Conservation (phyloP, 2,329 filamentous ascomycete genomes). For the Gnomoniopsis sp. region DNA sequence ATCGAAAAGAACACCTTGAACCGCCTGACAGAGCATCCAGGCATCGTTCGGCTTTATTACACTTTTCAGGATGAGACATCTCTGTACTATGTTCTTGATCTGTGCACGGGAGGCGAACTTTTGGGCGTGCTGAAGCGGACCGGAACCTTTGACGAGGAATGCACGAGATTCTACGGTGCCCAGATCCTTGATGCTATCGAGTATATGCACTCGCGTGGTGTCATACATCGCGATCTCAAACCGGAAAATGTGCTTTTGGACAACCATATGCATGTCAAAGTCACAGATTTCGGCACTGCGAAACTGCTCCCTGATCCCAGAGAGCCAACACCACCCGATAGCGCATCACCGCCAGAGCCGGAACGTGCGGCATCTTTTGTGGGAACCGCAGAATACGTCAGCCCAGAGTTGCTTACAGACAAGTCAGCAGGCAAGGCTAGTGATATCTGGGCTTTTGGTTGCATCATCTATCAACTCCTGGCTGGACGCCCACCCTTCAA, state of each 20-base stretch:
- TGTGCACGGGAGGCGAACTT: constrained; percentile 89
- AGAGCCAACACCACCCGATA: constrained; percentile 35
- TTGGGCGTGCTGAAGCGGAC: constrained; percentile 92
- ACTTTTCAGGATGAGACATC: constrained; percentile 97
- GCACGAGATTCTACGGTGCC: constrained; percentile 88
- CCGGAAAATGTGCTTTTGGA: constrained; percentile 96
- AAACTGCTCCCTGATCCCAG: constrained; percentile 72
- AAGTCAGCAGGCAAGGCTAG: constrained; percentile 98
- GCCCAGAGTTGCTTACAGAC: constrained; percentile 91
- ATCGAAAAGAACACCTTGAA: constrained; percentile 99
- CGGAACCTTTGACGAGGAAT: constrained; percentile 91
- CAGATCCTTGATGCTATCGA: constrained; percentile 95
- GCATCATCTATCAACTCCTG: constrained; percentile 93
- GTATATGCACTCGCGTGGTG: constrained; percentile 95
- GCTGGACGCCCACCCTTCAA: constrained; percentile 98
- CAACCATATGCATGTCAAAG: constrained; percentile 95
- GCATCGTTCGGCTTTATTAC: constrained; percentile 94
- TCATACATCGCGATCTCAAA: constrained; percentile 95
- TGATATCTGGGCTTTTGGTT: constrained; percentile 97
- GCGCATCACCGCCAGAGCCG: constrained; percentile 44
- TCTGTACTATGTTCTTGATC: constrained; percentile 92
- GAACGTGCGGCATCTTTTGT: constrained; percentile 90
- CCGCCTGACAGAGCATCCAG: constrained; percentile 90
- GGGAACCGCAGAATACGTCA: constrained; percentile 96
- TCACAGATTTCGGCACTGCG: constrained; percentile 98